Evolutionary conservation across 257 asterid genomes (phyloP).

Genomic region (Paraleonurus japonicus): DNA sequence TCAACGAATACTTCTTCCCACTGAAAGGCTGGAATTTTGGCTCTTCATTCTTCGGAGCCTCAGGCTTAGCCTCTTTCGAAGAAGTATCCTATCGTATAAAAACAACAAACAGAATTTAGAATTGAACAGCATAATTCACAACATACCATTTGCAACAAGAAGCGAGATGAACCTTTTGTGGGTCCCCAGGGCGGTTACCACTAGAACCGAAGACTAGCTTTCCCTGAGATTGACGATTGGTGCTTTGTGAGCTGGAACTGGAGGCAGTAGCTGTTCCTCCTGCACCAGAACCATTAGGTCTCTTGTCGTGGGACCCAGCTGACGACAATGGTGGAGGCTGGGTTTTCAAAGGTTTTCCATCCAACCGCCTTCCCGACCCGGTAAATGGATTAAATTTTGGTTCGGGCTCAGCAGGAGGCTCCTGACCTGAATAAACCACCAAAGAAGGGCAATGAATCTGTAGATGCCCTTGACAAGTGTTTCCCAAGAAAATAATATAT

Average conservation of each 20-base stretch:
- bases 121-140: neutral
- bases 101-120: neutral
- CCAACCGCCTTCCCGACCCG: constrained; percentile 83
- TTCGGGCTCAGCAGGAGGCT: constrained; percentile 55
- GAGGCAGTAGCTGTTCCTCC: constrained; percentile 48
- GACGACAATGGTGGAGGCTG: constrained; percentile 57
- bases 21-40: constrained; percentile 67
- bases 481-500: neutral
- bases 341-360: constrained; percentile 68
- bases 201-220: constrained; percentile 94
- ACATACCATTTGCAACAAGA: neutral
- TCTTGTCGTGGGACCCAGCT: constrained; percentile 50
- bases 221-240: constrained; percentile 78
- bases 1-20: constrained; percentile 73
- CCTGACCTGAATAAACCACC: constrained; percentile 44
- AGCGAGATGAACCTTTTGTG: constrained; percentile 50
- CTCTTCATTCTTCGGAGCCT: constrained; percentile 75
- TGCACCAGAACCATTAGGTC: constrained; percentile 35
- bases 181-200: constrained; percentile 44
- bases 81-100: constrained; percentile 48
- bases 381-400: constrained; percentile 86
- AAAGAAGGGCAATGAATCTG: neutral
- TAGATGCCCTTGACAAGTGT: neutral
- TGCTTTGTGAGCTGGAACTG: constrained; percentile 59
- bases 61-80: constrained; percentile 61